Conservation (phyloP, 148 eudicot genomes). For the Simmondsia chinensis region DNA sequence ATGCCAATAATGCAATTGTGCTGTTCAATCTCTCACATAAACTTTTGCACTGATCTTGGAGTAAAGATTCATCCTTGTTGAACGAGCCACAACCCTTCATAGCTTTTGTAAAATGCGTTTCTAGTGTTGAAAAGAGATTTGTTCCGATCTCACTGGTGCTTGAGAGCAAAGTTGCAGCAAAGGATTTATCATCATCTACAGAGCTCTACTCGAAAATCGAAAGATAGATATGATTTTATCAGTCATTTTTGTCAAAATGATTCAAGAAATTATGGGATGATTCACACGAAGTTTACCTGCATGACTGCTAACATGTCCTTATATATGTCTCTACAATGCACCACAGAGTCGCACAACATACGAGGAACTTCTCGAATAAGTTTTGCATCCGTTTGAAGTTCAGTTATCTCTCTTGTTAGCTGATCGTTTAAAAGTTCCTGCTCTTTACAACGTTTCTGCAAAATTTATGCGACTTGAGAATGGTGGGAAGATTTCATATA, state of each 20-base stretch:
- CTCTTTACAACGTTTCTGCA: slow-evolving; percentile 50
- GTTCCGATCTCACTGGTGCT: slow-evolving; percentile 55
- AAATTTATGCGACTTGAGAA: background rate
- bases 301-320: slow-evolving; percentile 47
- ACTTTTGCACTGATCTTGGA: slow-evolving; percentile 42
- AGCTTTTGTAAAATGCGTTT: slow-evolving; percentile 41
- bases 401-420: slow-evolving; percentile 35
- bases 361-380: slow-evolving; percentile 45
- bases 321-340: slow-evolving; percentile 49
- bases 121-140: slow-evolving; percentile 62
- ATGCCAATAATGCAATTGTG: slow-evolving; percentile 29
- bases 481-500: background rate
- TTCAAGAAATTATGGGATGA: background rate
- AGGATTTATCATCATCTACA: slow-evolving; percentile 53
- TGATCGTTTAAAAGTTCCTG: slow-evolving; percentile 40
- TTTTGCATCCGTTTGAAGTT: slow-evolving; percentile 57
- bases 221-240: too few species aligned
- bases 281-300: slow-evolving; percentile 45
- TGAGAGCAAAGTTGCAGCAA: slow-evolving; percentile 46
- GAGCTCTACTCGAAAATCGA: slow-evolving; percentile 35
- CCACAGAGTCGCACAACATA: slow-evolving; percentile 44
- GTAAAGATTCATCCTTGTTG: slow-evolving; percentile 20
- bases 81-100: slow-evolving; percentile 23
- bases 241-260: too few species aligned
- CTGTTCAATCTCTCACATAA: slow-evolving; percentile 41